Evolutionary conservation across 2,329 filamentous ascomycete species (phyloP).

Genomic region (Coniochaeta prunicola): DNA sequence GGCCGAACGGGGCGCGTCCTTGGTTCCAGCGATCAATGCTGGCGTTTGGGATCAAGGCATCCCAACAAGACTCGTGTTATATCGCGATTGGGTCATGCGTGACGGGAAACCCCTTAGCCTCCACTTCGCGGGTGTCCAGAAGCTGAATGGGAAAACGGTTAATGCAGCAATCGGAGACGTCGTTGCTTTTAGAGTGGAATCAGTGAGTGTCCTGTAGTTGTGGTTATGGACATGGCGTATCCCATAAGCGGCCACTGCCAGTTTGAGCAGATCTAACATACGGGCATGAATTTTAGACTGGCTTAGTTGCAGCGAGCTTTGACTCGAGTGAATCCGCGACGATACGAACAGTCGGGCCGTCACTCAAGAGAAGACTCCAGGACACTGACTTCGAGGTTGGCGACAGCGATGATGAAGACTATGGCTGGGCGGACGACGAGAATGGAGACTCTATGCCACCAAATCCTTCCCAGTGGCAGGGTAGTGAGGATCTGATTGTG

Average conservation of each 20-base stretch:
- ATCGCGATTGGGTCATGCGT: conserved; percentile 64
- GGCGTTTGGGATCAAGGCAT: conserved; percentile 75
- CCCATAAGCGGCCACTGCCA: not conserved
- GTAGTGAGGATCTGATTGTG: conserved; percentile 56
- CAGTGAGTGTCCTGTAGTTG: conserved; percentile 28
- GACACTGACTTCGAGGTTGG: conserved; percentile 53
- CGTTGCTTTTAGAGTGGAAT: conserved; percentile 41
- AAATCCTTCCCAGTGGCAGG: conserved; percentile 60
- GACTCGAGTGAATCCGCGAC: conserved; percentile 21
- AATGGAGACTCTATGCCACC: conserved; percentile 54
- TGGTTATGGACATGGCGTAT: not conserved
- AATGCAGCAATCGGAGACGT: conserved; percentile 32
- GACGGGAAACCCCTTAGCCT: conserved; percentile 38
- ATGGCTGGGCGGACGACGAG: conserved; percentile 59
- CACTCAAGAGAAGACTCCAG: conserved; percentile 56
- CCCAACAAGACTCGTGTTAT: conserved; percentile 66
- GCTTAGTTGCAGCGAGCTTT: conserved; percentile 33
- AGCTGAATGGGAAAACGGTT: conserved; percentile 46
- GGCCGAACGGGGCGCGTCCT: conserved; percentile 54
- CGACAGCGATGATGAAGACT: conserved; percentile 61
- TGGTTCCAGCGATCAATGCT: conserved; percentile 70
- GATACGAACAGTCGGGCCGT: conserved; percentile 19
- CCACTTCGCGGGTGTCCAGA: conserved; percentile 58
- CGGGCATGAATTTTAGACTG: conserved; percentile 27
- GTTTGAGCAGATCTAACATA: conserved; percentile 4